Conservation (phyloP, 2,329 filamentous ascomycete genomes). For the Calonectria montana region DNA sequence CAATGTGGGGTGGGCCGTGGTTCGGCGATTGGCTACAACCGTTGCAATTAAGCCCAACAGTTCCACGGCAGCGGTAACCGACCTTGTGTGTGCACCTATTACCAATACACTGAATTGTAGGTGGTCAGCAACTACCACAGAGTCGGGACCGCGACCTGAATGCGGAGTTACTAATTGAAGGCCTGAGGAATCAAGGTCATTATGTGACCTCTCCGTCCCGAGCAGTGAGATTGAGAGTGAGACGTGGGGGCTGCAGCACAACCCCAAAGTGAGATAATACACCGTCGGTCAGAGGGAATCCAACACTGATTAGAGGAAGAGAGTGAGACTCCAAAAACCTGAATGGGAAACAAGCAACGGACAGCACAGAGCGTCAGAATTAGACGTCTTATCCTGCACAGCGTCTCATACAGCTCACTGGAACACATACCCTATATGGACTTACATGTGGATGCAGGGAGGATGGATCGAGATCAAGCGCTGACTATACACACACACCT, state of each 20-base stretch:
- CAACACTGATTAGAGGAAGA: not conserved
- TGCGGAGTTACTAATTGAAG: not conserved
- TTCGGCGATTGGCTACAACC: not conserved
- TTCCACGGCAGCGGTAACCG: not conserved
- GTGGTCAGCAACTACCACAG: conserved; percentile 4
- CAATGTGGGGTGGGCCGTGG: not conserved
- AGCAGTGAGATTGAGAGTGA: not conserved
- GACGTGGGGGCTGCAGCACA: not conserved
- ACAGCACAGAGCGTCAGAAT: not conserved
- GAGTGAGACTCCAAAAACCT: not conserved
- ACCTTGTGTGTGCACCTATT: not conserved
- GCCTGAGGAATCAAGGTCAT: not conserved
- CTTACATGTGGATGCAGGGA: not conserved
- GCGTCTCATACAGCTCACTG: not conserved
- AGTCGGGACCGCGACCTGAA: not conserved
- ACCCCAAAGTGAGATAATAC: not conserved
- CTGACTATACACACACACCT: not conserved
- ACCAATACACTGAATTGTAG: not conserved
- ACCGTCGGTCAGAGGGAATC: not conserved
- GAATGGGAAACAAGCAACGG: not conserved
- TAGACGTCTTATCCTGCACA: not conserved
- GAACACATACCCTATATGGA: not conserved
- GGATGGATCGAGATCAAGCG: conserved; percentile 2
- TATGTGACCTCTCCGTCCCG: not conserved
- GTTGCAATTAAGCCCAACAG: not conserved